Evolutionary conservation across 768 basidiomycete genomes (phyloP).

Genomic region (Nevesoporus exiguus): DNA sequence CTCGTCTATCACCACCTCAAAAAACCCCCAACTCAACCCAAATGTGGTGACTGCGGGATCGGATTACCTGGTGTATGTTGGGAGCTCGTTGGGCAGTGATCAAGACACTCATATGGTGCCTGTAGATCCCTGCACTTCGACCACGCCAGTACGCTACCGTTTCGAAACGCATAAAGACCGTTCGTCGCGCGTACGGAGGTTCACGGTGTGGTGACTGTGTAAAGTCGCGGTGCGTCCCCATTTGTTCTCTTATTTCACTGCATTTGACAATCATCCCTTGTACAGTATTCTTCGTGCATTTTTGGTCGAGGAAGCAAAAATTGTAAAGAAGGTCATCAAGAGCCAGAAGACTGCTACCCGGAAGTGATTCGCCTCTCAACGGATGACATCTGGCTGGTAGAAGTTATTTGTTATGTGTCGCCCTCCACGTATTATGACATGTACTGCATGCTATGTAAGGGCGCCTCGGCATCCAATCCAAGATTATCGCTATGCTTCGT

Average conservation of each 20-base stretch:
- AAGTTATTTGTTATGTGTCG: slow-evolving; percentile 8
- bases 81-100: background rate
- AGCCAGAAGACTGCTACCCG: slow-evolving; percentile 46
- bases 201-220: slow-evolving; percentile 96
- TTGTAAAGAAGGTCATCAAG: slow-evolving; percentile 99
- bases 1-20: slow-evolving; percentile 98
- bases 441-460: slow-evolving; percentile 24
- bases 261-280: background rate
- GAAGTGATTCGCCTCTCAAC: slow-evolving; percentile 19
- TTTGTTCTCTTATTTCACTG: background rate
- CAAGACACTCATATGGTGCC: background rate
- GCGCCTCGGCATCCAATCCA: slow-evolving; percentile 8
- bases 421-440: slow-evolving; percentile 10
- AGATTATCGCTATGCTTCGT: slow-evolving; percentile 3
- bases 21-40: slow-evolving; percentile 87
- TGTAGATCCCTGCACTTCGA: slow-evolving; percentile 89
- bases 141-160: slow-evolving; percentile 94
- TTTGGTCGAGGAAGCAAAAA: slow-evolving; percentile 99
- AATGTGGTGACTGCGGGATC: slow-evolving; percentile 98
- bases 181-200: slow-evolving; percentile 94
- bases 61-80: slow-evolving; percentile 90
- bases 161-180: slow-evolving; percentile 97
- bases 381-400: background rate
- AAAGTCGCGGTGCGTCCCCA: slow-evolving; percentile 76
- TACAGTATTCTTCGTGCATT: slow-evolving; percentile 94